These are phyloP conservation scores for Cymbopogon citratus DNA, from an alignment of 176 grass and related monocot genomes.

Conservation along the genomic window DNA sequence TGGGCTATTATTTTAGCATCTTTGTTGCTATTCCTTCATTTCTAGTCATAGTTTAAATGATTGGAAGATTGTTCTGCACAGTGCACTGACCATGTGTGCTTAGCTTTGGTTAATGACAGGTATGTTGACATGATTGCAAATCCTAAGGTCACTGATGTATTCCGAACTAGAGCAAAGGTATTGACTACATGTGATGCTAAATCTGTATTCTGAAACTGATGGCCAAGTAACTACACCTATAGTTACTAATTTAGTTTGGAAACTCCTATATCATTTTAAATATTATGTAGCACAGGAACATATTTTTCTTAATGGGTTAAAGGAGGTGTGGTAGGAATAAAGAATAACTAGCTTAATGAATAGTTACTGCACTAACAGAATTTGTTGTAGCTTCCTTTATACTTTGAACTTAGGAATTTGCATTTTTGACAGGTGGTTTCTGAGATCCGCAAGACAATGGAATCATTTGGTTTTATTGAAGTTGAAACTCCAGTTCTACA, in stretches of 20 bases:
- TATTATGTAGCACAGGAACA: conserved; percentile 2
- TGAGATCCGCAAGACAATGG: conserved; percentile 92
- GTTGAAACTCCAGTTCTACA: conserved; percentile 98
- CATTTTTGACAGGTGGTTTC: conserved; percentile 64
- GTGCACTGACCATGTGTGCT: background rate
- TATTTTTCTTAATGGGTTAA: background rate
- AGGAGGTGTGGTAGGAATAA: background rate
- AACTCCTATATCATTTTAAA: conserved; percentile 8
- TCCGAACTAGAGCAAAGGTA: conserved; percentile 94
- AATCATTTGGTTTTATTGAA: conserved; percentile 96
- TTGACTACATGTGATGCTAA: conserved; percentile 7
- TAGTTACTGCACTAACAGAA: background rate
- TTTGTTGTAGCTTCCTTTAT: background rate
- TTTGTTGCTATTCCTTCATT: no score
- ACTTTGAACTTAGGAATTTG: conserved; percentile 9
- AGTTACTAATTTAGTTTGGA: background rate
- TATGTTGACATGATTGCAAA: conserved; percentile 99
- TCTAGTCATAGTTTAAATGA: no score
- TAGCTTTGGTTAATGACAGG: conserved; percentile 26
- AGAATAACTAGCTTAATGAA: background rate
- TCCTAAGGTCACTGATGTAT: conserved; percentile 98
- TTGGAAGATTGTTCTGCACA: no score
- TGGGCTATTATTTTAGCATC: no score
- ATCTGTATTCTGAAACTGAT: conserved; percentile 24
- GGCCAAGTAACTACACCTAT: background rate